Evolutionary conservation across 176 grass and related monocot genomes (phyloP), one percentile per base, ranked within the genome.

Genomic region (Stipa capillata): DNA sequence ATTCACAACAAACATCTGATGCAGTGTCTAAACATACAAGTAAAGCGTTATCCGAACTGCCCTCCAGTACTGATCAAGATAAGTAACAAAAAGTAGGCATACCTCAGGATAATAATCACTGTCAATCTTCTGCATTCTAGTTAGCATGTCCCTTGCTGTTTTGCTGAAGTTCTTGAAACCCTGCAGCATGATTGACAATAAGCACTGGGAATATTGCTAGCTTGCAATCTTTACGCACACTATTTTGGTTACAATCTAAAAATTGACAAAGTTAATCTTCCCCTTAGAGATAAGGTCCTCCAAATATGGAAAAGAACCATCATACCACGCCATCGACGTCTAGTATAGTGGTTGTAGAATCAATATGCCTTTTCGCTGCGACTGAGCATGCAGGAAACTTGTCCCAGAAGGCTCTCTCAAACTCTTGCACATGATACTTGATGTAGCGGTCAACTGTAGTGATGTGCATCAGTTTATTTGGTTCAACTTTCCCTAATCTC

Each of bases 1-100:
- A 65, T 98, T 98, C 40, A 98, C 92, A 36, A 98, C 89, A 65
- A 92, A 98, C 95, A 98, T 92, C 84, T 98, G 92, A 71, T 98
- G 95, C 64, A 98, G 59, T 3, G 95, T 94, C 95, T 98, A 82
- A 79, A 55, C 15, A 63, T 61, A 68, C 39, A 69, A 63, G 4
- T 21, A 79, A 81, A 50, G 47, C 76, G 51, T 85, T 47, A 85
- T 20, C 27, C 0, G 49, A 51, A 32, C 21, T 57, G 61, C 23
- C 3, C 59, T 24, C 23, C 75, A 56, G 15, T 48, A 33, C 72
- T 81, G 5, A 62, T 63, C 27, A 51, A 20, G 34, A 50, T 10
- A 68, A 85, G n/a, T 56, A 55, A 69, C 6, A 76, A 76, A 77
- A 65, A 40, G 0, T 21, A 33, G 15, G 52, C 41, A 59, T 86